Evolutionary conservation across 2,329 filamentous ascomycete species (phyloP).

Genomic region (Paecilomyces dactylethromorphus): DNA sequence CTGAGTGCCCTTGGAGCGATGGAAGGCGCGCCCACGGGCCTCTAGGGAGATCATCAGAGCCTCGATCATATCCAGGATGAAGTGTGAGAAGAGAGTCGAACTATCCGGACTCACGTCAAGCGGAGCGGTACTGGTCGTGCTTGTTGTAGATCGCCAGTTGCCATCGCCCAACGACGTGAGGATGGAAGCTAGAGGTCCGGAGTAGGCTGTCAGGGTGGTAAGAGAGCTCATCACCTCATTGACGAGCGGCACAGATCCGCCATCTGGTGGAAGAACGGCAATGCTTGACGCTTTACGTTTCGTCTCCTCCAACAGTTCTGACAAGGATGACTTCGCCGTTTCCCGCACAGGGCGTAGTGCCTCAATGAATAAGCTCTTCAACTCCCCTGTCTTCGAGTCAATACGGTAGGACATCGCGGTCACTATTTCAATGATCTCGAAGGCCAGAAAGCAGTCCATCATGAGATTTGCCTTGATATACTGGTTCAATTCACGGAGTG

Average conservation of each 20-base stretch:
- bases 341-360: constrained; percentile 84
- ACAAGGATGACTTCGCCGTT: constrained; percentile 80
- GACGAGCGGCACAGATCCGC: constrained; percentile 69
- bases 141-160: constrained; percentile 66
- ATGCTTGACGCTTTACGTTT: constrained; percentile 61
- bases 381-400: constrained; percentile 74
- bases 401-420: constrained; percentile 71
- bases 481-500: constrained; percentile 78
- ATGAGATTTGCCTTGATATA: constrained; percentile 81
- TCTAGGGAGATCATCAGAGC: constrained; percentile 69
- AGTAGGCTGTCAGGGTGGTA: constrained; percentile 79
- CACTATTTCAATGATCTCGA: constrained; percentile 89
- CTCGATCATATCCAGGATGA: constrained; percentile 84
- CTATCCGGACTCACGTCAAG: constrained; percentile 89
- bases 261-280: constrained; percentile 67
- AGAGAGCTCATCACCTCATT: constrained; percentile 80
- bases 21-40: constrained; percentile 61
- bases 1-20: constrained; percentile 70
- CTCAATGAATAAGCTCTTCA: constrained; percentile 76
- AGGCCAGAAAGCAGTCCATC: constrained; percentile 91
- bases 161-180: constrained; percentile 89
- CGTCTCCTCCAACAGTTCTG: constrained; percentile 77
- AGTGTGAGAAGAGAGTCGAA: constrained; percentile 79
- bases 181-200: constrained; percentile 79
- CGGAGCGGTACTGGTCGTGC: constrained; percentile 61